Percentiles rank a stretch among this genome's conserved stretches.
These are phyloP conservation scores for Nidula microcarpa DNA, from an alignment of 768 basidiomycete species.

Conservation along the genomic window DNA sequence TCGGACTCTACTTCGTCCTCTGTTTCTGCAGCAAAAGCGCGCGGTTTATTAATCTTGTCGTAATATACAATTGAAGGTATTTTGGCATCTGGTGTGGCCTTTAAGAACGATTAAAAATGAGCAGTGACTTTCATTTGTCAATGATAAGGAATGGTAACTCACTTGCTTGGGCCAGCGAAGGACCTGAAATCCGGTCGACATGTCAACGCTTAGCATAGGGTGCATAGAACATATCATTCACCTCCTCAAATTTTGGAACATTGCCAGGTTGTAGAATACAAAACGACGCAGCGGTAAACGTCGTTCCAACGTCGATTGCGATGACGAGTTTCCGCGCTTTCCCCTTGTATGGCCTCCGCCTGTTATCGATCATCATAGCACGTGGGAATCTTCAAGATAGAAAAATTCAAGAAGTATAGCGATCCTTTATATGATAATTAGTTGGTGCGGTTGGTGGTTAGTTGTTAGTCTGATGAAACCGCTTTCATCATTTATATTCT, in stretches of 20 bases:
- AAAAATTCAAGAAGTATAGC: no score
- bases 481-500: no score
- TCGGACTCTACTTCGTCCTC: slow-evolving; percentile 8
- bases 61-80: slow-evolving; percentile 36
- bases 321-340: slow-evolving; percentile 21
- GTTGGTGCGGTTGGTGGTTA: no score
- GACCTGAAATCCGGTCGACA: no score
- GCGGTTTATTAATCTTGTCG: slow-evolving; percentile 12
- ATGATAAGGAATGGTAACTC: background rate
- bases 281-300: slow-evolving; percentile 25
- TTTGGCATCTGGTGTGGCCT: slow-evolving; percentile 23
- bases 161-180: background rate
- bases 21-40: slow-evolving; percentile 12
- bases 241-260: slow-evolving; percentile 6
- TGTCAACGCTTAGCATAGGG: no score
- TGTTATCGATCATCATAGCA: no score
- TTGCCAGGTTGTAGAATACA: slow-evolving; percentile 23
- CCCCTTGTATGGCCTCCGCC: background rate
- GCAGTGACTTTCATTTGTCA: slow-evolving; percentile 1
- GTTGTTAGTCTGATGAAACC: no score
- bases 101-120: slow-evolving; percentile 5
- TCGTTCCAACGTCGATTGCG: slow-evolving; percentile 32
- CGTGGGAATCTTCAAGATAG: no score
- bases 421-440: no score
- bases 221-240: background rate